phyloP scores from a whole-genome alignment of 805 yeast genomes.

The Starmerella sirachaensis region DNA sequence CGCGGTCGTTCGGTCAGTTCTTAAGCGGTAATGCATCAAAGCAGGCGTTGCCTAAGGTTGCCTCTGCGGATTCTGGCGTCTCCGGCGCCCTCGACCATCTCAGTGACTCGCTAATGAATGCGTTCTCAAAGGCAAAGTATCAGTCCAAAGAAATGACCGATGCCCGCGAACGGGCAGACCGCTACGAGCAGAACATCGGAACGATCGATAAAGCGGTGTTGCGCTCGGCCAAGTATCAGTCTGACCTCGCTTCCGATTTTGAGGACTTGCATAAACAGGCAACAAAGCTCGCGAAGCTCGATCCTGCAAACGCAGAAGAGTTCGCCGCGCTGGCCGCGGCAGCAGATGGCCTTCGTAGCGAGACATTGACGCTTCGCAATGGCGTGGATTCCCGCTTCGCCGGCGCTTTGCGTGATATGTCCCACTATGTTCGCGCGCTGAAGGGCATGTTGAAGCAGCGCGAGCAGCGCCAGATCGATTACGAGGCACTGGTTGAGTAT shows the following conservation, averaged over 20 bases:
- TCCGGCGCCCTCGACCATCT: slow-evolving; percentile 45
- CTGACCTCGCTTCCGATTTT: slow-evolving; percentile 61
- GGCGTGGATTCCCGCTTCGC: slow-evolving; percentile 68
- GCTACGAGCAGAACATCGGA: slow-evolving; percentile 68
- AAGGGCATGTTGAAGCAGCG: slow-evolving; percentile 64
- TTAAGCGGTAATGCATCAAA: slow-evolving; percentile 34
- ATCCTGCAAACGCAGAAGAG: slow-evolving; percentile 32
- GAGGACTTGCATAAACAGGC: slow-evolving; percentile 60
- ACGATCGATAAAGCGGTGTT: slow-evolving; percentile 69
- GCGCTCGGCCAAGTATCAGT: slow-evolving; percentile 59
- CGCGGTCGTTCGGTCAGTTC: slow-evolving; percentile 59
- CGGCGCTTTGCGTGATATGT: slow-evolving; percentile 73
- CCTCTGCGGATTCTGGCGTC: slow-evolving; percentile 3
- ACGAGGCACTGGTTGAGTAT: slow-evolving; percentile 75
- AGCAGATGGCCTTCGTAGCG: slow-evolving; percentile 34
- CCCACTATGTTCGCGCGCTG: slow-evolving; percentile 60
- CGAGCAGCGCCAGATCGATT: slow-evolving; percentile 84
- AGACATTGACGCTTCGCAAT: slow-evolving; percentile 35
- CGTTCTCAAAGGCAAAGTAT: slow-evolving; percentile 62
- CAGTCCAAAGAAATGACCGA: slow-evolving; percentile 67
- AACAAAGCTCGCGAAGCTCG: slow-evolving; percentile 49
- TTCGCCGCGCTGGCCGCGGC: slow-evolving; percentile 39
- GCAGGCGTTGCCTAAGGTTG: background rate
- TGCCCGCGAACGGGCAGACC: slow-evolving; percentile 69
- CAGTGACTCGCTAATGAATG: slow-evolving; percentile 87